phyloP scores from a whole-genome alignment of 371 early-diverging fungal species.

The Neoconidiobolus thromboides region DNA sequence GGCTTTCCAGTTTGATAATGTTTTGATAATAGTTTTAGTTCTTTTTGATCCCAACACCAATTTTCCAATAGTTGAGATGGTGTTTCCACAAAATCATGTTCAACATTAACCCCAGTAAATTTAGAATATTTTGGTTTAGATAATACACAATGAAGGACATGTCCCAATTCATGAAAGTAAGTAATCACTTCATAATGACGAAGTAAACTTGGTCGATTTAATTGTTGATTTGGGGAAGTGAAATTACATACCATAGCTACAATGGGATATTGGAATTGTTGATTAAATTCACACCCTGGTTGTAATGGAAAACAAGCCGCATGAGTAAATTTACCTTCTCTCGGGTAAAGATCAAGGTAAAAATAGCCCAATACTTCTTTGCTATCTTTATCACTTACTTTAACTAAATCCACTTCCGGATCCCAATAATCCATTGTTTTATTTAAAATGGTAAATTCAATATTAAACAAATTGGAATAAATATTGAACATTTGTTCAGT shows the following conservation, averaged over 20 bases:
- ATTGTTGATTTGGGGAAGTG: conserved; percentile 45
- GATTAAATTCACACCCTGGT: conserved; percentile 29
- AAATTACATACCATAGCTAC: conserved; percentile 73
- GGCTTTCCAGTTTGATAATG: conserved; percentile 52
- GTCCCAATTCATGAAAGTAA: conserved; percentile 34
- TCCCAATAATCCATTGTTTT: not conserved
- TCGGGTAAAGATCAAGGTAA: conserved; percentile 58
- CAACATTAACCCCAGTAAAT: conserved; percentile 59
- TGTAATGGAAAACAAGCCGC: conserved; percentile 55
- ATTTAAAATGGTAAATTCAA: not conserved
- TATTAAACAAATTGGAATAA: not conserved
- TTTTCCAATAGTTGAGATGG: conserved; percentile 73
- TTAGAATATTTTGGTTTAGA: conserved; percentile 41
- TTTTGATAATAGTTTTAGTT: conserved; percentile 41
- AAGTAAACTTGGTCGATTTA: conserved; percentile 48
- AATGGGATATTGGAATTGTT: conserved; percentile 34
- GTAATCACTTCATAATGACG: conserved; percentile 57
- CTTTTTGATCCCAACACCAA: conserved; percentile 66
- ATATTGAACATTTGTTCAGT: not conserved
- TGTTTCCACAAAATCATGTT: conserved; percentile 81
- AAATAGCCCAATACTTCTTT: conserved; percentile 19
- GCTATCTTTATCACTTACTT: not conserved
- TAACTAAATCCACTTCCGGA: not conserved
- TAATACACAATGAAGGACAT: conserved; percentile 67
- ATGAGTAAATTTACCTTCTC: conserved; percentile 59